Conservation (phyloP, 2,329 filamentous ascomycete species). For the Ceratocystis diversiconidia region DNA sequence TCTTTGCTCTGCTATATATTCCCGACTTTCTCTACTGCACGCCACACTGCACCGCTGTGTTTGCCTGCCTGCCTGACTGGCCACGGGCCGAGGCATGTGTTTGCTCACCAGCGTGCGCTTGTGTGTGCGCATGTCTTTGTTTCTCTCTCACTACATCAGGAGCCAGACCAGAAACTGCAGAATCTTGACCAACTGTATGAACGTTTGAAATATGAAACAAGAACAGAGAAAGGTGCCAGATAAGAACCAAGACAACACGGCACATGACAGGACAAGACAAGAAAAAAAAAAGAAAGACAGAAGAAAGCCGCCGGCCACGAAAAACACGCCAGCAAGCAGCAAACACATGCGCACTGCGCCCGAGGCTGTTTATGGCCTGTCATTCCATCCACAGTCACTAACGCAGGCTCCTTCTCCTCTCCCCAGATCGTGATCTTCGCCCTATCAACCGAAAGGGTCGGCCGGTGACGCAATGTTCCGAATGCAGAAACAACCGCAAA, state of each 20-base stretch:
- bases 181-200: not conserved
- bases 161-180: not conserved
- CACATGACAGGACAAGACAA: not conserved
- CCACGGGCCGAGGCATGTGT: not conserved
- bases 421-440: constrained; percentile 15
- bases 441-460: constrained; percentile 55
- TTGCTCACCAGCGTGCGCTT: not conserved
- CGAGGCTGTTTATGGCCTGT: not conserved
- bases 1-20: not conserved
- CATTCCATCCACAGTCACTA: constrained; percentile 3
- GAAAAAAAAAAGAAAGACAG: not conserved
- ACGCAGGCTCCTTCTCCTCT: not conserved
- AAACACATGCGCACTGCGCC: not conserved
- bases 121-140: not conserved
- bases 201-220: not conserved
- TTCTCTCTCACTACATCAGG: not conserved
- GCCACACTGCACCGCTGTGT: too few species aligned
- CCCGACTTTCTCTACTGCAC: not conserved
- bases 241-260: not conserved
- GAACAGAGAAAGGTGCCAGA: not conserved
- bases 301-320: not conserved
- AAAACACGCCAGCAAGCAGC: not conserved
- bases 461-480: constrained; percentile 92
- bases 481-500: constrained; percentile 93
- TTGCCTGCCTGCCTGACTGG: not conserved